phyloP scores from a whole-genome alignment of 768 basidiomycete genomes.

The Arthromyces matolae region DNA sequence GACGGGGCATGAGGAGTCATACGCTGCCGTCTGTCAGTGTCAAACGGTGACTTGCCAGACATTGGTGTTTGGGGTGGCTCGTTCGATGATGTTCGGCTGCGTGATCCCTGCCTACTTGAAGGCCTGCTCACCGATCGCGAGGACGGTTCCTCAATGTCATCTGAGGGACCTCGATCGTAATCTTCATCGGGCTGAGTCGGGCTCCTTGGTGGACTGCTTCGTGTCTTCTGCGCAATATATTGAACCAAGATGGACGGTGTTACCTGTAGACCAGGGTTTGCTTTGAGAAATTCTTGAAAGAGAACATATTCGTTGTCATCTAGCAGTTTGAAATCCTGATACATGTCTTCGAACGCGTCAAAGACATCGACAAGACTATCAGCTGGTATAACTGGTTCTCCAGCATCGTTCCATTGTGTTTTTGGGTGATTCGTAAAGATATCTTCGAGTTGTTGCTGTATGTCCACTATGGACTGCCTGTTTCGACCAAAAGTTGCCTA shows the following conservation, averaged over 20 bases:
- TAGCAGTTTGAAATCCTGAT: constrained; percentile 62
- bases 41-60: constrained; percentile 61
- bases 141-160: constrained; percentile 30
- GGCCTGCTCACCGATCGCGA: constrained; percentile 55
- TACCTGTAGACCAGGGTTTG: constrained; percentile 61
- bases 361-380: constrained; percentile 70
- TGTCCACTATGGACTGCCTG: constrained; percentile 67
- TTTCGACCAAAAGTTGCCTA: constrained; percentile 47
- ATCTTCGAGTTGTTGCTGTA: constrained; percentile 62
- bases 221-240: constrained; percentile 62
- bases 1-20: constrained; percentile 71
- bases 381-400: constrained; percentile 65
- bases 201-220: constrained; percentile 39
- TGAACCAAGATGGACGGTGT: constrained; percentile 63
- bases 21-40: constrained; percentile 65
- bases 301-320: constrained; percentile 56
- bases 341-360: constrained; percentile 54
- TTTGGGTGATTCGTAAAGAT: constrained; percentile 67
- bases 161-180: constrained; percentile 34
- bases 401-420: constrained; percentile 52
- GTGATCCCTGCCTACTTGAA: constrained; percentile 39
- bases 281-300: constrained; percentile 54
- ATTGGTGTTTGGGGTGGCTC: constrained; percentile 53
- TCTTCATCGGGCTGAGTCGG: constrained; percentile 32
- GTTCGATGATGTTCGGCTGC: constrained; percentile 50